These are phyloP conservation scores for Penicillium olsonii DNA, from an alignment of 2,329 filamentous ascomycete genomes.

Conservation along the genomic window DNA sequence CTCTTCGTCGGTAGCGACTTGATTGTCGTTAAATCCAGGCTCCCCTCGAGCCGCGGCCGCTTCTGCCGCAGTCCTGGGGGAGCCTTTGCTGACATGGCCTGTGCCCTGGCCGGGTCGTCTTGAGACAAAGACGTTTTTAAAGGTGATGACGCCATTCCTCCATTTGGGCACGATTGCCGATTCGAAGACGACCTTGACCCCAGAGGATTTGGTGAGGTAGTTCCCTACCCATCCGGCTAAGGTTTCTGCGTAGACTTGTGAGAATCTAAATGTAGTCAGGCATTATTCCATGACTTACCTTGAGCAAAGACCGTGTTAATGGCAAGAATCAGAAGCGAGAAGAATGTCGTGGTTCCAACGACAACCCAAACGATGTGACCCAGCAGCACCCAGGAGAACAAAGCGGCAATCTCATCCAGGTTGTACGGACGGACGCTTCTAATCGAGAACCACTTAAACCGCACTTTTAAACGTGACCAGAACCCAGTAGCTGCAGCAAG, in stretches of 20 bases:
- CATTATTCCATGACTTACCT: constrained; percentile 53
- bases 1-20: constrained; percentile 45
- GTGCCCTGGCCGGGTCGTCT: constrained; percentile 79
- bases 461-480: constrained; percentile 83
- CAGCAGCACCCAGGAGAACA: constrained; percentile 91
- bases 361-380: constrained; percentile 94
- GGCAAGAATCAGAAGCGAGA: constrained; percentile 83
- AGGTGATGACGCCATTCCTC: constrained; percentile 92
- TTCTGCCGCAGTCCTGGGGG: constrained; percentile 76
- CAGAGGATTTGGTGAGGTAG: constrained; percentile 90
- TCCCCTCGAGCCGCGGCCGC: constrained; percentile 65
- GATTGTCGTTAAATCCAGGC: constrained; percentile 43
- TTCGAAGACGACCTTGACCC: constrained; percentile 92
- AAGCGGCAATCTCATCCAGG: constrained; percentile 91
- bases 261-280: constrained; percentile 19
- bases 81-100: constrained; percentile 89
- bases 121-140: constrained; percentile 95
- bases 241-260: constrained; percentile 64
- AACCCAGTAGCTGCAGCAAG: constrained; percentile 89
- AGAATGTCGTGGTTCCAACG: constrained; percentile 96
- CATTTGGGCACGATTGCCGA: constrained; percentile 96
- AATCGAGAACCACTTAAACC: constrained; percentile 98
- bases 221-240: constrained; percentile 91
- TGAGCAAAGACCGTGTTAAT: constrained; percentile 98
- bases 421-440: constrained; percentile 92